Base-by-base conservation (phyloP, 1,284 basidiomycete species). In the Rhodotorula sp. region DNA sequence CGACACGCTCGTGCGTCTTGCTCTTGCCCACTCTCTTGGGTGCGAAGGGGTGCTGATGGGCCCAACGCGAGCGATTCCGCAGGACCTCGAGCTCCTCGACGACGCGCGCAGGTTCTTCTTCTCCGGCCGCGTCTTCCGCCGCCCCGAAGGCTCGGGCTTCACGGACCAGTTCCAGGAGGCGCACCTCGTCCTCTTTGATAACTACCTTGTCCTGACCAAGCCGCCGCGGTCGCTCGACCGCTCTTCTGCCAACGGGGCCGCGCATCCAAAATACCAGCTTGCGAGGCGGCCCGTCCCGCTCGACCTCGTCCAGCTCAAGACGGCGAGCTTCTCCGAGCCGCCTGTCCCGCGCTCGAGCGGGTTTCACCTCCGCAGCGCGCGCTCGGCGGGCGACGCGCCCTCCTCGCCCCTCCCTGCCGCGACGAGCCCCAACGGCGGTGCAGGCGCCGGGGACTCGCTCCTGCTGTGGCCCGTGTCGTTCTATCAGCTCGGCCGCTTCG, bases 171-270 rank as follows among this genome's bases (percentile, higher is more conserved):
- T 91, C 91, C 89, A 87, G 58, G 94, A 97, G 78, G 83, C 95
- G 5, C 90, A 90, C 76, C 89, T 94, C 7, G 85, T 97, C 69
- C 83, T 97, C 8, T 96, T 97, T 80, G 95, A 97, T 80, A 92
- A 96, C 80, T 97, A 96, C 79, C 82, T 95, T 79, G 91, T 96
- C 55, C 88, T 94, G 84, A 93, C 91, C 22, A 95, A 94, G 81
- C 83, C 88, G 4, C 64, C 67, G 8, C 50, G 69, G 7, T 22
- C 48, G 32, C 19, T n/a, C 9, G 64, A 89, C 88, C 79, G 89
- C 76, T 88, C 91, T 66, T 87, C 88, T 2, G 88, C 91, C 66
- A 87, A 88, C 3, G 13, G 29, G n/a, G 3, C 29, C 29, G 29
- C n/a, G 46, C 46, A 17, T 34, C 25, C 34, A 9, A 91, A 90